These are phyloP conservation scores for Plenodomus biglobosus DNA, from an alignment of 2,329 filamentous ascomycete genomes.

Conservation along the genomic window DNA sequence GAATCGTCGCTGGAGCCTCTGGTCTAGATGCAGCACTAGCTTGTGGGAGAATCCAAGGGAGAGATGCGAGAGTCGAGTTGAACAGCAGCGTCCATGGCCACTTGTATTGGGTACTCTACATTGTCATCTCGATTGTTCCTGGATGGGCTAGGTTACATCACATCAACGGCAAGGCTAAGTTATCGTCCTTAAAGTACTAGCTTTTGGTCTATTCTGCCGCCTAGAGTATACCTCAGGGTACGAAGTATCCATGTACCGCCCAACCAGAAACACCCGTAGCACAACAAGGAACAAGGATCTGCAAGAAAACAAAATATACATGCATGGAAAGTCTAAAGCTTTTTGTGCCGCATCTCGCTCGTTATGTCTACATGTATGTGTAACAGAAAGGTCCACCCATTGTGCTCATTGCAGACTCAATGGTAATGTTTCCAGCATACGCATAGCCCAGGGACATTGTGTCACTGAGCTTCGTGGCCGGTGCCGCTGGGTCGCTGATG, in stretches of 20 bases:
- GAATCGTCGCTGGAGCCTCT: slow-evolving; percentile 17
- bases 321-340: background rate
- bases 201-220: too few species aligned
- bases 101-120: too few species aligned
- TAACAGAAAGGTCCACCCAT: slow-evolving; percentile 53
- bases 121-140: too few species aligned
- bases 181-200: too few species aligned
- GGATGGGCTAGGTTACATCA: too few species aligned
- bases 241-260: too few species aligned
- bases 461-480: slow-evolving; percentile 51
- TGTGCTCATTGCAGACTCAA: slow-evolving; percentile 49
- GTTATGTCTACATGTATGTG: slow-evolving; percentile 39
- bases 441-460: slow-evolving; percentile 45
- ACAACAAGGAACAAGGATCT: background rate
- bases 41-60: background rate
- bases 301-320: slow-evolving; percentile 1
- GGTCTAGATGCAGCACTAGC: slow-evolving; percentile 2
- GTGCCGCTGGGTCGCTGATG: slow-evolving; percentile 48
- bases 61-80: too few species aligned
- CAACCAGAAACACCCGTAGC: background rate
- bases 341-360: background rate
- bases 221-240: too few species aligned
- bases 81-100: too few species aligned
- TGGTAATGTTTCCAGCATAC: slow-evolving; percentile 35
- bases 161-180: too few species aligned